Evolutionary conservation across 2,329 filamentous ascomycete genomes (phyloP).

Genomic region (Curvularia sp.): DNA sequence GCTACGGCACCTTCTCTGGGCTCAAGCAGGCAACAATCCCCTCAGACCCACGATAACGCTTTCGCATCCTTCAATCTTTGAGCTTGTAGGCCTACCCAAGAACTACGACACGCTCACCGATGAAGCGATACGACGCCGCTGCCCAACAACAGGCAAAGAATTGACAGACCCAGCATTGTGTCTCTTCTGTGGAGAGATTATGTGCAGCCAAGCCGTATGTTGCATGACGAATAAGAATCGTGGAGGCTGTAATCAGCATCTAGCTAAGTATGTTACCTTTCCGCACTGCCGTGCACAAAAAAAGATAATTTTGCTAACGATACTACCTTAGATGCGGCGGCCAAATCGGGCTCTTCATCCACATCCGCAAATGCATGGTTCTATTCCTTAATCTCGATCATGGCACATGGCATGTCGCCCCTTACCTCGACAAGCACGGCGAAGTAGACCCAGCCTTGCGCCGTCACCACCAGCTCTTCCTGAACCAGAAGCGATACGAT

Average conservation of each 20-base stretch:
- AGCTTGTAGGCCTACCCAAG: constrained; percentile 88
- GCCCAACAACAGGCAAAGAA: constrained; percentile 90
- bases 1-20: constrained; percentile 69
- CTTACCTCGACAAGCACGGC: constrained; percentile 94
- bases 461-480: constrained; percentile 84
- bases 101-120: constrained; percentile 93
- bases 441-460: constrained; percentile 90
- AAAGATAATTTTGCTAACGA: constrained; percentile 1
- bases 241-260: constrained; percentile 81
- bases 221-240: constrained; percentile 72
- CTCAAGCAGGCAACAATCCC: constrained; percentile 49
- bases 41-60: constrained; percentile 57
- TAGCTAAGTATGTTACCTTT: constrained; percentile 71
- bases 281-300: constrained; percentile 20
- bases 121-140: constrained; percentile 82
- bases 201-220: constrained; percentile 93
- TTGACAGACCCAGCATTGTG: constrained; percentile 90
- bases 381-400: constrained; percentile 83
- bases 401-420: constrained; percentile 84
- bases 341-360: constrained; percentile 92
- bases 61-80: constrained; percentile 89
- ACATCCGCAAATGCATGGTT: constrained; percentile 93
- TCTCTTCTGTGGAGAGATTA: constrained; percentile 94
- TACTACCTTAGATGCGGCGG: constrained; percentile 72
- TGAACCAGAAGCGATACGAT: constrained; percentile 95